These are phyloP conservation scores for Lipomyces oligophaga DNA, from an alignment of 805 yeast genomes.

Conservation along the genomic window DNA sequence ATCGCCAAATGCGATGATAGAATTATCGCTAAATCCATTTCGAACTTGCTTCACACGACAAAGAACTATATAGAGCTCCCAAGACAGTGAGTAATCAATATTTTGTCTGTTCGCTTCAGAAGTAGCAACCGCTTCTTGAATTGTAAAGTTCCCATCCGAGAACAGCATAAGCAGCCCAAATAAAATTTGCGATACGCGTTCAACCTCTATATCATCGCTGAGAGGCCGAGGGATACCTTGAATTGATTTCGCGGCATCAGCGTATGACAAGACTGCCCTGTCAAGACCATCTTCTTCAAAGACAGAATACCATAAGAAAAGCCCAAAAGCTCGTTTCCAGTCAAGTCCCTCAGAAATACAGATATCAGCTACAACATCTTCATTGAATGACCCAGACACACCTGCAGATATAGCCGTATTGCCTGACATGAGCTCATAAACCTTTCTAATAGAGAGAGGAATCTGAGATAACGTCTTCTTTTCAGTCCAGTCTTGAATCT, in stretches of 20 bases:
- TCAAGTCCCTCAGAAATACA: conserved; percentile 44
- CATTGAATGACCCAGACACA: conserved; percentile 11
- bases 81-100: conserved; percentile 34
- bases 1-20: conserved; percentile 35
- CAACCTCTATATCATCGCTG: neutral
- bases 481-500: conserved; percentile 63
- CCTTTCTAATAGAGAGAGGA: conserved; percentile 53
- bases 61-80: conserved; percentile 52
- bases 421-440: conserved; percentile 59
- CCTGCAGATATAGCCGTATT: conserved; percentile 37
- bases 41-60: conserved; percentile 23
- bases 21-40: conserved; percentile 15
- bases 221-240: conserved; percentile 8
- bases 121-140: conserved; percentile 11
- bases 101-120: neutral
- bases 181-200: neutral
- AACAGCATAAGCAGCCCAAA: conserved; percentile 23
- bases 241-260: conserved; percentile 21
- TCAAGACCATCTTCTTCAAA: conserved; percentile 23
- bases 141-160: conserved; percentile 13
- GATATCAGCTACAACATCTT: conserved; percentile 24
- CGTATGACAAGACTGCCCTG: conserved; percentile 29
- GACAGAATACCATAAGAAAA: conserved; percentile 55
- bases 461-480: conserved; percentile 43
- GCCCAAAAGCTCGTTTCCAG: conserved; percentile 62